Base-by-base conservation (phyloP, 257 asterid species). In the Gentiana straminea region DNA sequence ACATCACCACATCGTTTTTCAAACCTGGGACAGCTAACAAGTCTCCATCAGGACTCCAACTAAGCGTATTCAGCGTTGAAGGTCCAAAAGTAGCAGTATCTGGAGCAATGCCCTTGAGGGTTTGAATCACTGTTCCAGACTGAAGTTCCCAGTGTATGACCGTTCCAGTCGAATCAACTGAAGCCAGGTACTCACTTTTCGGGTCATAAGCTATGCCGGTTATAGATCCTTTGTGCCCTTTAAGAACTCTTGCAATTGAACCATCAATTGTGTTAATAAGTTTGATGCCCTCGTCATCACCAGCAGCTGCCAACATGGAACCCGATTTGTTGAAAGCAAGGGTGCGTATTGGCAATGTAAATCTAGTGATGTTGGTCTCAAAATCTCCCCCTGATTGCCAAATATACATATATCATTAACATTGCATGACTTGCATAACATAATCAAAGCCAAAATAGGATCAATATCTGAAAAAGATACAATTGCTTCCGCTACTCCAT, bases 11-110 rank as follows among this genome's bases (percentile, higher is more conserved):
- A 64, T 92, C 95, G 76, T 92, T 92, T 80, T 75, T 83, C 81
- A 82, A 69, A 67, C 97, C 97, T 35, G 99, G 99, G 49, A 81
- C 94, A 43, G 99, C 97, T 70, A 92, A 69, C 74, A 85, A 62
- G 59, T 92, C 97, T 64, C 97, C 97, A 65, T 92, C 97, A 10
- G 99, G 97, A 71, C 94, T 85, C 97, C 97, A 92, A 54, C 84
- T 81, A 66, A 88, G 84, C 63, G 74, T 64, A 67, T 85, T 88
- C 81, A 73, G 61, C 45, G 65, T 56, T 5, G 94, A 75, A 64
- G 63, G 74, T 73, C 77, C 81, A 24, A 24, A 24, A 43, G 80
- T 70, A 43, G 77, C 81, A 71, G 85, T 67, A 62, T 79, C 70
- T 52, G 97, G 97, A 69, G 99, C 94, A 65, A 87, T 58, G 70